phyloP scores from a whole-genome alignment of 148 eudicot species.

The Vaccinium darrowii region DNA sequence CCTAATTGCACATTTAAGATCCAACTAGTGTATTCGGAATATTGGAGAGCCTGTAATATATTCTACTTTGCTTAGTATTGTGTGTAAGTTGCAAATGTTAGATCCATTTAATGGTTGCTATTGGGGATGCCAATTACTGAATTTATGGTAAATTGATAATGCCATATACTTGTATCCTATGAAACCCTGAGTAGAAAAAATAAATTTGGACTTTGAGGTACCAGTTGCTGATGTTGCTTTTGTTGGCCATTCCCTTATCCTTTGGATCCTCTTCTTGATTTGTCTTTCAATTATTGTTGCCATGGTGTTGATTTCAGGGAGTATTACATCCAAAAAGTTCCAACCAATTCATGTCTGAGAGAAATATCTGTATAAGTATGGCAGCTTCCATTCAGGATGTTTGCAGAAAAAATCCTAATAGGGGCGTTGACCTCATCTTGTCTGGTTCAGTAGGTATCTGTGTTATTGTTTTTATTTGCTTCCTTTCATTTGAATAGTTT shows the following conservation, averaged over 20 bases:
- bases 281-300: constrained; percentile 4
- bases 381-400: constrained; percentile 84
- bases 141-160: not conserved
- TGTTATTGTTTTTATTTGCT: not conserved
- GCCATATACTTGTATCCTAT: not conserved
- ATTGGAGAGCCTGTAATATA: not conserved
- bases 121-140: not conserved
- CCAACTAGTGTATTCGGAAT: not conserved
- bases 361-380: constrained; percentile 59
- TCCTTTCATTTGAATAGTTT: not conserved
- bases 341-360: constrained; percentile 43
- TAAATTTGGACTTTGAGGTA: not conserved
- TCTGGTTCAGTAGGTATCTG: constrained; percentile 74
- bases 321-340: constrained; percentile 65
- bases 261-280: constrained; percentile 6
- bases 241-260: not conserved
- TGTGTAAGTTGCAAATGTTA: not conserved
- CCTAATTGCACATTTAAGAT: not conserved
- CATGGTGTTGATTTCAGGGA: constrained; percentile 42
- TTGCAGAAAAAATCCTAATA: constrained; percentile 82
- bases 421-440: constrained; percentile 92
- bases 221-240: not conserved
- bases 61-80: not conserved
- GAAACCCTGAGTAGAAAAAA: not conserved
- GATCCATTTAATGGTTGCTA: not conserved